Evolutionary conservation across 2,329 filamentous ascomycete genomes (phyloP), one percentile per base, ranked within the genome.

Genomic region (Colletotrichum australisinense): DNA sequence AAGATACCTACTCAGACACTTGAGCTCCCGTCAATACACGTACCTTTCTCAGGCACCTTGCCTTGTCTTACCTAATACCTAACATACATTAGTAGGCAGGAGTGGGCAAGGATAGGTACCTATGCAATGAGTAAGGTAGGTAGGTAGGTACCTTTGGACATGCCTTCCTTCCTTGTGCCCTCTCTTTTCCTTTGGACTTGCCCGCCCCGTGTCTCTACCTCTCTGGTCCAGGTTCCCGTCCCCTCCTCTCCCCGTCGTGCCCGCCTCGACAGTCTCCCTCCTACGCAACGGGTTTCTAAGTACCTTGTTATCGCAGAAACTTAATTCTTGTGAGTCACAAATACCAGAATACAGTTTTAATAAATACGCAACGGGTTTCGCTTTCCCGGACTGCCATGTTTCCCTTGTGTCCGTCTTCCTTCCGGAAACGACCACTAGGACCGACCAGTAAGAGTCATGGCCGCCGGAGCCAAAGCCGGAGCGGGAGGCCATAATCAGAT

Each of bases 81-180:
- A 42, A 24, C 14, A 35, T 9, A 38, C 9, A 28, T 22, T 28
- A 28, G 26, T 28, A 32, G 28, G 60, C 35, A 68, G 66, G 58
- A 58, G 53, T 38, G 14, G 60, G 60, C 67, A 69, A 59, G 42
- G 60, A 70, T 68, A 26, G 26, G 26, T 19, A 53, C 12, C 66
- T 42, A 22, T 63, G 53, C 28, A 28, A 59, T 46, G 58, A 52
- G 38, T 22, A 35, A 12, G 32, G 38, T 28, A 35, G 32, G 32
- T 28, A 35, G 32, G 32, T 35, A 35, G 32, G 32, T 35, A 35
- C 32, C 32, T 35, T 35, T 30, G 55, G 38, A 56, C 62, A 55
- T 70, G 49, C 68, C 42, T 66, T 55, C 26, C 55, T 53, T 22
- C 35, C 28, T 60, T 22, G 64, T 49, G 35, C 35, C 22, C 12